Percentiles rank a stretch among this genome's conserved stretches.
Evolutionary conservation across 1,284 basidiomycete genomes (phyloP).

Genomic region (Pterulicium gracile): DNA sequence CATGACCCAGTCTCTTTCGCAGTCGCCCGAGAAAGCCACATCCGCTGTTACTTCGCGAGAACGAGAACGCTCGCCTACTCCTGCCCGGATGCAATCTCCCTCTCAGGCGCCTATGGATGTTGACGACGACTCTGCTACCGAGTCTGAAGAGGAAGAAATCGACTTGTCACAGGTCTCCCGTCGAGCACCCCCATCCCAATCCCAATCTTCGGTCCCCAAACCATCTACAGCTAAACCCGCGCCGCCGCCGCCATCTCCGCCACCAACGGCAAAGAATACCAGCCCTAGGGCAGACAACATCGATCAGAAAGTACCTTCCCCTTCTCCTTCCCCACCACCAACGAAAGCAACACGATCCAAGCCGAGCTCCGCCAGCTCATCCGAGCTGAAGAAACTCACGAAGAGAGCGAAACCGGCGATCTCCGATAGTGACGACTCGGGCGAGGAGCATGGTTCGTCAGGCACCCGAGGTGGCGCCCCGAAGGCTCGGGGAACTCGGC

Average conservation of each 20-base stretch:
- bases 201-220: no score
- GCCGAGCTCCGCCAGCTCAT: conserved; percentile 23
- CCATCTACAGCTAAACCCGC: no score
- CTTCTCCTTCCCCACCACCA: conserved; percentile 10
- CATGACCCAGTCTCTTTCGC: no score
- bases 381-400: conserved; percentile 32
- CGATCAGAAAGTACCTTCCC: no score
- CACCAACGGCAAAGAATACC: no score
- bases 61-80: no score
- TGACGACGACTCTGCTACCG: conserved; percentile 37
- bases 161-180: no score
- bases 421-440: conserved; percentile 40
- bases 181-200: conserved; percentile 8
- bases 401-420: conserved; percentile 32
- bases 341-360: conserved; percentile 15
- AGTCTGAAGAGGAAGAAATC: conserved; percentile 30
- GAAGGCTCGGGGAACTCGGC: conserved; percentile 43
- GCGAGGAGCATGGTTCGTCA: conserved; percentile 32
- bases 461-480: conserved; percentile 25
- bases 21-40: no score
- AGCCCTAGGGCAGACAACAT: no score
- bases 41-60: no score
- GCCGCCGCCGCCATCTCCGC: no score
- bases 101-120: conserved; percentile 13
- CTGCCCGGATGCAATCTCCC: no score